phyloP scores from a whole-genome alignment of 2,329 filamentous ascomycete genomes.

The Phialophora expanda region DNA sequence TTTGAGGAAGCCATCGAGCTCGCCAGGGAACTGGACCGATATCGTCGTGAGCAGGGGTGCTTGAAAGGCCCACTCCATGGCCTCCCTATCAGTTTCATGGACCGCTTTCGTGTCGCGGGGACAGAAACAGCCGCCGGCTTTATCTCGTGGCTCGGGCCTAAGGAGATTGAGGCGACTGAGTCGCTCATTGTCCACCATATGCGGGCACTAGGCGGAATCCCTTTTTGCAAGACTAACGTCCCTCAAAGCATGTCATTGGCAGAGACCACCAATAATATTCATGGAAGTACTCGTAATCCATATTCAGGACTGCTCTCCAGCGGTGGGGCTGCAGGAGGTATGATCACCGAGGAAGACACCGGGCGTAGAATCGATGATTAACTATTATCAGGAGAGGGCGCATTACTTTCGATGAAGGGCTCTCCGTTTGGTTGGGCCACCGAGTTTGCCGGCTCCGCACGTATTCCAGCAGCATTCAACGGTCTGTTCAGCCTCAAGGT shows the following conservation, averaged over 20 bases:
- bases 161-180: conserved; percentile 32
- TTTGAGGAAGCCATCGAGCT: conserved; percentile 39
- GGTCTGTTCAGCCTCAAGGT: conserved; percentile 32
- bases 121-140: conserved; percentile 37
- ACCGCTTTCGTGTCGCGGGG: conserved; percentile 39
- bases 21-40: conserved; percentile 39
- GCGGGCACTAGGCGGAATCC: conserved; percentile 50
- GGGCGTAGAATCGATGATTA: background rate
- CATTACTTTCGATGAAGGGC: conserved; percentile 44
- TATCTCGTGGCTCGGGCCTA: conserved; percentile 29
- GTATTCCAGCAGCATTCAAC: conserved; percentile 44
- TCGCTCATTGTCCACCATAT: conserved; percentile 52
- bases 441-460: conserved; percentile 46
- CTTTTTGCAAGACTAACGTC: conserved; percentile 59
- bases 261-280: conserved; percentile 50
- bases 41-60: conserved; percentile 36
- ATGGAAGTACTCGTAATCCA: conserved; percentile 50
- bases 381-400: conserved; percentile 42
- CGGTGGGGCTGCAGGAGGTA: conserved; percentile 47
- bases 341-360: background rate
- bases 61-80: conserved; percentile 42
- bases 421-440: conserved; percentile 43
- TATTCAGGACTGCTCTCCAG: conserved; percentile 42
- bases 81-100: conserved; percentile 43
- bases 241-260: conserved; percentile 58